Evolutionary conservation across 768 basidiomycete genomes (phyloP).

Genomic region (Lactarius evosmus): DNA sequence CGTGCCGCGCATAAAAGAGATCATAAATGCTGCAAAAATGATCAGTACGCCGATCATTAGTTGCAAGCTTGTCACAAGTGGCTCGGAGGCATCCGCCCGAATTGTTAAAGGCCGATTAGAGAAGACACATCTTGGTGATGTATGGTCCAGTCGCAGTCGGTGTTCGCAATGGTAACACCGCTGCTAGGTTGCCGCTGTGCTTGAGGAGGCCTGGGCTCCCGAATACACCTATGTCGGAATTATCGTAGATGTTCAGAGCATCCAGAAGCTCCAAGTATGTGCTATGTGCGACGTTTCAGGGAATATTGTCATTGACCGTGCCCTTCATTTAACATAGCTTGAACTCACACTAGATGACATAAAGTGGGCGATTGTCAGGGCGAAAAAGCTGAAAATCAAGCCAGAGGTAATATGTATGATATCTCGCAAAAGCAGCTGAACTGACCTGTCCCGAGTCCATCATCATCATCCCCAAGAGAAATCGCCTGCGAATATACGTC

Average conservation of each 20-base stretch:
- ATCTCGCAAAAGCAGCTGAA: not conserved
- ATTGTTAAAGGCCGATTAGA: slow-evolving; percentile 97
- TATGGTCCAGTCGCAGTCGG: slow-evolving; percentile 38
- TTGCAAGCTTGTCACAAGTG: slow-evolving; percentile 80
- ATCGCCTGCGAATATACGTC: slow-evolving; percentile 75
- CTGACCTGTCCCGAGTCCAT: slow-evolving; percentile 51
- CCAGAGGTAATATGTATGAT: slow-evolving; percentile 53
- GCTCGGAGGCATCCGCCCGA: slow-evolving; percentile 91
- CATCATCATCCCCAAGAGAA: slow-evolving; percentile 67
- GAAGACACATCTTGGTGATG: slow-evolving; percentile 92
- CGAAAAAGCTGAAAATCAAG: slow-evolving; percentile 91
- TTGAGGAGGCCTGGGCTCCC: slow-evolving; percentile 95
- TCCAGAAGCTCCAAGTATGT: slow-evolving; percentile 81
- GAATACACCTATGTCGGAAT: slow-evolving; percentile 92
- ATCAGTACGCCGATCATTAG: slow-evolving; percentile 99
- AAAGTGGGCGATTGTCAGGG: slow-evolving; percentile 83
- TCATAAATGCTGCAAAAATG: slow-evolving; percentile 96
- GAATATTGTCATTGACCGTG: not conserved
- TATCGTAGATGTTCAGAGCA: slow-evolving; percentile 84
- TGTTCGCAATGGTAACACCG: slow-evolving; percentile 3
- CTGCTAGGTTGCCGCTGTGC: slow-evolving; percentile 75
- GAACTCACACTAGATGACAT: slow-evolving; percentile 91
- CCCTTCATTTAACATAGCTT: slow-evolving; percentile 47
- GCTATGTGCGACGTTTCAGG: not conserved
- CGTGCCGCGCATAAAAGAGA: slow-evolving; percentile 99